phyloP scores from a whole-genome alignment of 148 eudicot species.

The Arbutus unedo region DNA sequence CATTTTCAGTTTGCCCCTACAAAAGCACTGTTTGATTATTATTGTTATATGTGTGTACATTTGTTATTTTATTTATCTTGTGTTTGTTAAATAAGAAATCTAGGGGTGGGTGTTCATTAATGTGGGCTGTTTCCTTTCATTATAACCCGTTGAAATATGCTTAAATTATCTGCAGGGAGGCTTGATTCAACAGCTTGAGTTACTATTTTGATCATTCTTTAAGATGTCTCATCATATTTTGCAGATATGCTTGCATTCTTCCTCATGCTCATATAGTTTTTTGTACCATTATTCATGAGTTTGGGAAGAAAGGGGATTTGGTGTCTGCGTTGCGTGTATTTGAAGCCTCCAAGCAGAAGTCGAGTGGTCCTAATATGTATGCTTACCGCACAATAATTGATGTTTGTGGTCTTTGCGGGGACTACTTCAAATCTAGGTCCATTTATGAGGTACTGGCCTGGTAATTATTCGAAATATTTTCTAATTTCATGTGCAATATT shows the following conservation, averaged over 20 bases:
- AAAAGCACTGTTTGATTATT: neutral
- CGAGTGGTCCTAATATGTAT: conserved; percentile 68
- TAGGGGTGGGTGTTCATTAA: neutral
- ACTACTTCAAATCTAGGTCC: conserved; percentile 71
- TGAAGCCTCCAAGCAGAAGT: conserved; percentile 70
- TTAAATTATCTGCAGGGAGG: neutral
- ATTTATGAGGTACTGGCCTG: conserved; percentile 72
- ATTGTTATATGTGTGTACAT: neutral
- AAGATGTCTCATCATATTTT: conserved; percentile 11
- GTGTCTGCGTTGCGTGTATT: conserved; percentile 63
- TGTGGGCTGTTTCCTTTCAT: neutral
- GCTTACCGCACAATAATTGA: conserved; percentile 86
- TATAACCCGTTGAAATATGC: conserved; percentile 1
- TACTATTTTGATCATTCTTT: neutral
- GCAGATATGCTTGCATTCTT: conserved; percentile 73
- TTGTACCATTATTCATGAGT: conserved; percentile 70
- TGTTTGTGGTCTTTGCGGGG: conserved; percentile 83
- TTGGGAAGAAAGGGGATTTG: conserved; percentile 80
- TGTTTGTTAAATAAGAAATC: neutral
- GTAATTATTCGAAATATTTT: conserved; percentile 10
- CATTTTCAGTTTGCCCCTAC: neutral
- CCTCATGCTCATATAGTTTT: conserved; percentile 52
- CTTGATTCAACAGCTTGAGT: neutral
- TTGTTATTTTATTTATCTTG: neutral
- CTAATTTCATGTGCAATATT: neutral